These are phyloP conservation scores for Glycine soja DNA, from an alignment of 306 rosid genomes.

Conservation along the genomic window DNA sequence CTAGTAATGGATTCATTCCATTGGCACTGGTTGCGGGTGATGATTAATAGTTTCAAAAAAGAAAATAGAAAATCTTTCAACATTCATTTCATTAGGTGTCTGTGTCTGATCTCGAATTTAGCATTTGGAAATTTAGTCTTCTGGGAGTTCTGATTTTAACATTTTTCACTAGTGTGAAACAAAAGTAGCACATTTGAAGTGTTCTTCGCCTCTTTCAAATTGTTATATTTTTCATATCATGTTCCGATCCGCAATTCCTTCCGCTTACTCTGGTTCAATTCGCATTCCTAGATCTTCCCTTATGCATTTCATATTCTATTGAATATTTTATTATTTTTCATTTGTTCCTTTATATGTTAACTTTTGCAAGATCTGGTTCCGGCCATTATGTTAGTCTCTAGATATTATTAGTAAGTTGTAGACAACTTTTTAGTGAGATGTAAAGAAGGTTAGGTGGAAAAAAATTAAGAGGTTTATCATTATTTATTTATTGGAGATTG, in stretches of 20 bases:
- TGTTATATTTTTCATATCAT: constrained; percentile 2
- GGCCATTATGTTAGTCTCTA: constrained; percentile 10
- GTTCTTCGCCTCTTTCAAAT: constrained; percentile 6
- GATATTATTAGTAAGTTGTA: constrained; percentile 22
- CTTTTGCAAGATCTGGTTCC: constrained; percentile 60
- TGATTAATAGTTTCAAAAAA: no score
- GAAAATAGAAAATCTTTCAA: no score
- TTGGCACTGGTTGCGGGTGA: no score
- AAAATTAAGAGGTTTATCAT: neutral
- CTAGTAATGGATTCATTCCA: no score
- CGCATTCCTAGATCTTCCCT: constrained; percentile 47
- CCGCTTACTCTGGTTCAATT: neutral
- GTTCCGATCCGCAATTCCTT: constrained; percentile 45
- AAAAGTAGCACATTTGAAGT: constrained; percentile 29
- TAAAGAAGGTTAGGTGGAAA: constrained; percentile 4
- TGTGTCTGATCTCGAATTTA: no score
- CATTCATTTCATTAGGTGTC: no score
- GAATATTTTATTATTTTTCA: neutral
- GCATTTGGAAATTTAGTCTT: no score
- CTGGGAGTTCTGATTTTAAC: no score
- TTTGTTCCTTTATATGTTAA: constrained; percentile 13
- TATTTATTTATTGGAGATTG: constrained; percentile 8
- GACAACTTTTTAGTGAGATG: constrained; percentile 20
- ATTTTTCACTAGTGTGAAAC: neutral
- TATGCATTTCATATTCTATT: constrained; percentile 17